Conservation (phyloP, 2,329 filamentous ascomycete species). For the Aureobasidium sp. region DNA sequence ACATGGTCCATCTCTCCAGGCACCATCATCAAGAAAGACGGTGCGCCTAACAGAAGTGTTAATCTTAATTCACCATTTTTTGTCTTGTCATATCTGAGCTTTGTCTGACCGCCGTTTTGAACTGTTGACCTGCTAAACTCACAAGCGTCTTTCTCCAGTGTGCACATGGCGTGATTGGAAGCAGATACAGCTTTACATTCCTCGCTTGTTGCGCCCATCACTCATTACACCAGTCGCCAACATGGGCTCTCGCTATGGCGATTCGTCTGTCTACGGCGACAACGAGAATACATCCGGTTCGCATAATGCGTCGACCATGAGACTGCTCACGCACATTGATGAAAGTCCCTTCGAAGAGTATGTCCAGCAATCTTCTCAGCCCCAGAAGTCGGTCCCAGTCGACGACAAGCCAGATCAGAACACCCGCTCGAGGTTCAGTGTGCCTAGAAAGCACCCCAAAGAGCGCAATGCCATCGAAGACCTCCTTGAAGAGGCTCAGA, state of each 20-base stretch:
- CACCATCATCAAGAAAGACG: constrained; percentile 1
- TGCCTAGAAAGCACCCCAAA: constrained; percentile 19
- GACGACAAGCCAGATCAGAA: neutral
- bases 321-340: constrained; percentile 42
- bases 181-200: constrained; percentile 6
- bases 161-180: neutral
- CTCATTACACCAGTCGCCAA: neutral
- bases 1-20: neutral
- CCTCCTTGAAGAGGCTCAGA: constrained; percentile 8
- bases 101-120: constrained; percentile 1
- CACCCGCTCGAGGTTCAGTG: constrained; percentile 19
- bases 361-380: constrained; percentile 26
- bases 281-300: constrained; percentile 32
- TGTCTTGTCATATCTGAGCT: neutral
- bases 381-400: constrained; percentile 8
- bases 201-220: neutral
- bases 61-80: constrained; percentile 1
- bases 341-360: constrained; percentile 36
- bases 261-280: constrained; percentile 37
- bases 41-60: neutral
- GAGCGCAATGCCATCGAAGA: constrained; percentile 19
- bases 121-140: neutral
- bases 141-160: constrained; percentile 4
- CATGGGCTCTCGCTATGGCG: constrained; percentile 26
- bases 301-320: constrained; percentile 41